Percentiles rank a stretch among this genome's conserved stretches.
phyloP scores from a whole-genome alignment of 73 alveolate species.

The Tetrahymena elliotti region DNA sequence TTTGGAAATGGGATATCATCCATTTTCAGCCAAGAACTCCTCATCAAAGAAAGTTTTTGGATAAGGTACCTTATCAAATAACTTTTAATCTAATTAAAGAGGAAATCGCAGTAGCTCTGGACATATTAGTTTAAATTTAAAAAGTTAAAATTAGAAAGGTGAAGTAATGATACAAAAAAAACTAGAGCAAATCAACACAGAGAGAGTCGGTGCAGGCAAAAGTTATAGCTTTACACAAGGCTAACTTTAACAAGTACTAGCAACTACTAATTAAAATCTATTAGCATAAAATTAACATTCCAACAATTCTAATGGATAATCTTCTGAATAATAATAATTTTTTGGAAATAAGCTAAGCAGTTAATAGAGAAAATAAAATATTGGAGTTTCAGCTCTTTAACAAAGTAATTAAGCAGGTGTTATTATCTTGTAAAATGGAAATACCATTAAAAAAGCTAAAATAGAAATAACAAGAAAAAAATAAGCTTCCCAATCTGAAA shows the following conservation, averaged over 20 bases:
- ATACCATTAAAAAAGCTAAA: not conserved
- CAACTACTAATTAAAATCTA: not conserved
- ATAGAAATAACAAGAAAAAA: not conserved
- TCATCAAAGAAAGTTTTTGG: not conserved
- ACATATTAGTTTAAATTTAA: not conserved
- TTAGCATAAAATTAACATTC: not conserved
- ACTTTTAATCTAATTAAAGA: not conserved
- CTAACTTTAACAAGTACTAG: not conserved
- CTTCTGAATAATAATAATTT: not conserved
- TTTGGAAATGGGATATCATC: not conserved
- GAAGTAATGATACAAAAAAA: not conserved
- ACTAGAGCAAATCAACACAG: not conserved
- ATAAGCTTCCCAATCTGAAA: not conserved
- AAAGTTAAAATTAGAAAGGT: not conserved
- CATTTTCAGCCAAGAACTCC: not conserved
- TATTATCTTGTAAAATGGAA: not conserved
- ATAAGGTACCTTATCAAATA: not conserved
- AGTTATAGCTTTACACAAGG: not conserved
- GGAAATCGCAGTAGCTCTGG: constrained; percentile 1
- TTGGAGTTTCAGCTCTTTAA: not conserved
- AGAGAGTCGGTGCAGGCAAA: not conserved
- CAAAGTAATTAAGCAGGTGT: not conserved
- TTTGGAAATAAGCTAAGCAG: not conserved
- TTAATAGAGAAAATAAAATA: not conserved
- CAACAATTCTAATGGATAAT: not conserved